Base-by-base conservation (phyloP, 345 rosid species). In the Gynandropsis gynandra region DNA sequence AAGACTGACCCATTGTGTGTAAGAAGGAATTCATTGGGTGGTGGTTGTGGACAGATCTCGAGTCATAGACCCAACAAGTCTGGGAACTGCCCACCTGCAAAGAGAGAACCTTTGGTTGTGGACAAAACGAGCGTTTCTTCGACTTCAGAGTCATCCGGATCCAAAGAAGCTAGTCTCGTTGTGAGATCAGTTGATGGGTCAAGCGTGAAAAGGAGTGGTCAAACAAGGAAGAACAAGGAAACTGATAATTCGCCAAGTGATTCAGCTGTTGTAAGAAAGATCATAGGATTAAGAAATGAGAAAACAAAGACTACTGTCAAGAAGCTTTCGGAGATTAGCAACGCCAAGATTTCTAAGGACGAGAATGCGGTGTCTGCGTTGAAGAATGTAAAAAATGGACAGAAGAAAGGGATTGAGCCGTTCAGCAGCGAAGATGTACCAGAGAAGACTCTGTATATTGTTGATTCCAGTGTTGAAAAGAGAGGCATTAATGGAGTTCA, bases 401-500 rank as follows among this genome's bases (percentile, higher is more conserved):
- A 54, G 49, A 67, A 65, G 50, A 48, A 8, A 5, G 40, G 63
- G 43, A 8, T 48, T 50, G 56, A 64, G 56, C 44, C 35, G 41
- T 18, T 33, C 21, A 20, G 57, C 8, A 3, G 27, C 44, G 67
- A 67, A 42, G 58, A 60, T 61, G 69, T 68, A 14, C 44, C 67
- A 45, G 80, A 78, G 62, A 81, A 71, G 63, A 79, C 75, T 18
- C 64, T 67, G 59, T 40, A 73, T 47, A 59, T 69, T 42, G 67
- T 77, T 68, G 74, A 77, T 33, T 59, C 65, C 35, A 73, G 73
- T 24, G 33, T 64, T 29, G 42, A 36, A 40, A 54, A 47, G 8
- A 52, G 41, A 47, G 17, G n/a, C 34, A 20, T 27, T 11, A 50
- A 13, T 33, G 42, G 60, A 9, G 17, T 42, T 58, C 32, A 50